Base-by-base conservation (phyloP, 495 filamentous ascomycete species). In the Tuber borchii region DNA sequence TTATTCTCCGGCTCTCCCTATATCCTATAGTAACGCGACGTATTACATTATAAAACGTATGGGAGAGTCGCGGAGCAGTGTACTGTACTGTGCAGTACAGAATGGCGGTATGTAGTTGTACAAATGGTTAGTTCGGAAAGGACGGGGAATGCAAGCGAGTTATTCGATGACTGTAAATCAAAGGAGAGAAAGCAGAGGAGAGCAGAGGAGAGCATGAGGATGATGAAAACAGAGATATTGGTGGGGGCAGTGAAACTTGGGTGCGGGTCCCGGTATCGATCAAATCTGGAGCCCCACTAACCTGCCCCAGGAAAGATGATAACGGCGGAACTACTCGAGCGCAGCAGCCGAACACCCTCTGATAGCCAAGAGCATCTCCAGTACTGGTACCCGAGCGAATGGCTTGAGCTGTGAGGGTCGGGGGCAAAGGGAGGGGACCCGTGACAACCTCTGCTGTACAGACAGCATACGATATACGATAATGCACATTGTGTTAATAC, bases 391-490 rank as follows among this genome's bases (percentile, higher is more conserved):
- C n/a, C 12, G n/a, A 61, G 9, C 31, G 51, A 61, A 61, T 26
- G 14, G 51, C n/a, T 31, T 16, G 51, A 61, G 26, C 39, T 68
- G 72, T 40, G 39, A 73, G 74, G 39, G 5, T 37, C 45, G 40
- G 56, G 43, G 68, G 43, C 10, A 42, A 34, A 70, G 45, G n/a
- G 26, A 56, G 44, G 45, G 71, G 46, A 39, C 77, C 71, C 75
- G 75, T 77, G 75, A 71, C 71, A 73, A 31, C 61, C 61, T 70
- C 68, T 31, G 34, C 10, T 26, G 51, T 43, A 42, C 9, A 12
- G 10, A 9, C 10, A 43, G 12, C 42, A 43, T 9, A 43, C 9
- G 1, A 9, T 43, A 6, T 6, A 46, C 73, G 43, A 72, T 79
- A 79, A 75, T 56, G 1, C 48, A 56, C 22, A 56, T 56, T n/a